These are phyloP conservation scores for Saccharomyces eubayanus DNA, from an alignment of 805 yeast genomes.

Conservation along the genomic window DNA sequence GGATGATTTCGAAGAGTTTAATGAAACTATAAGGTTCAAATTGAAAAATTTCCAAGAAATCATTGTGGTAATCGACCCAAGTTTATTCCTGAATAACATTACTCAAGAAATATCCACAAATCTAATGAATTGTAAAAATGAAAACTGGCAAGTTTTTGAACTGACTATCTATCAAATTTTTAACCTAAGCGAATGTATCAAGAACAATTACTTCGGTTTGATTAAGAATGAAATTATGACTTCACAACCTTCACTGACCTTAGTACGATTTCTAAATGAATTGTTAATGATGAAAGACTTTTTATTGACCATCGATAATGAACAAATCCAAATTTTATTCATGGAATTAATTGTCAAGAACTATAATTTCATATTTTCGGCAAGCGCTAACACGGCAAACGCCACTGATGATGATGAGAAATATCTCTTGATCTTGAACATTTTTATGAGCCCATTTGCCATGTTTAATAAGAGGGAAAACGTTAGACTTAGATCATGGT, in stretches of 20 bases:
- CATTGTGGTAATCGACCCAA: conserved; percentile 53
- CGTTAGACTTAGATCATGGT: conserved; percentile 85
- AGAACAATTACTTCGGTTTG: conserved; percentile 65
- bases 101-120: conserved; percentile 45
- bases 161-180: conserved; percentile 78
- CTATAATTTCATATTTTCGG: conserved; percentile 40
- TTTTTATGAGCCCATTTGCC: conserved; percentile 75
- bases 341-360: conserved; percentile 83
- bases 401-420: conserved; percentile 33
- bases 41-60: conserved; percentile 79
- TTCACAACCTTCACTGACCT: conserved; percentile 53
- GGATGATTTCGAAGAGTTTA: conserved; percentile 68
- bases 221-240: conserved; percentile 57
- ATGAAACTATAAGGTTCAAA: conserved; percentile 60
- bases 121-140: conserved; percentile 20
- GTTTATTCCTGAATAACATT: conserved; percentile 51
- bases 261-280: conserved; percentile 24
- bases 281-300: conserved; percentile 26
- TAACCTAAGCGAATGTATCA: conserved; percentile 69
- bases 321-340: conserved; percentile 70
- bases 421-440: conserved; percentile 52
- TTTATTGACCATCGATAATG: conserved; percentile 40
- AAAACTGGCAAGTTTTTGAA: conserved; percentile 77
- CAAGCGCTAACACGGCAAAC: conserved; percentile 13
- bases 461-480: conserved; percentile 64